These are phyloP conservation scores for Fusarium armeniacum DNA, from an alignment of 2,329 filamentous ascomycete species.

Conservation along the genomic window DNA sequence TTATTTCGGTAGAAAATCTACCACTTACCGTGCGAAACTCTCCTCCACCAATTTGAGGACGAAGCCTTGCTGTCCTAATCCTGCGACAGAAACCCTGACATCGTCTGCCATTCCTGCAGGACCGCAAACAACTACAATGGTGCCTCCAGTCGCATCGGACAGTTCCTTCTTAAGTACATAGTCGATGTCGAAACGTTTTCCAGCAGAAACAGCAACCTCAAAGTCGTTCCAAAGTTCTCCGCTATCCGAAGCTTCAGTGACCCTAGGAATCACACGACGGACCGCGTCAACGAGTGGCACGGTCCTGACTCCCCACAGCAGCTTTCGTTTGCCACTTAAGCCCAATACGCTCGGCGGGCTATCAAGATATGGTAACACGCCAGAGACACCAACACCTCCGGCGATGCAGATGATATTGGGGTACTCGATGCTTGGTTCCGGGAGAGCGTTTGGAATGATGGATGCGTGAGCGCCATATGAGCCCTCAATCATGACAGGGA, in stretches of 20 bases:
- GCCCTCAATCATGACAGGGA: constrained; percentile 50
- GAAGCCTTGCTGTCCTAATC: not conserved
- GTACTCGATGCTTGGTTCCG: constrained; percentile 32
- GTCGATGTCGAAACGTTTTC: not conserved
- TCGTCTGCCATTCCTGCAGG: constrained; percentile 17
- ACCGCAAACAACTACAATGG: constrained; percentile 10
- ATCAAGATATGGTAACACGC: constrained; percentile 46
- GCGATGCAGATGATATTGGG: constrained; percentile 50
- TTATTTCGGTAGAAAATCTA: no score
- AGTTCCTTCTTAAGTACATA: not conserved
- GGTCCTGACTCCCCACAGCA: constrained; percentile 47
- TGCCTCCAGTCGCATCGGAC: not conserved
- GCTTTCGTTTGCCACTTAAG: constrained; percentile 45
- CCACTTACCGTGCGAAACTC: not conserved
- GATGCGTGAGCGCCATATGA: constrained; percentile 45
- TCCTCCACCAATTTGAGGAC: constrained; percentile 10
- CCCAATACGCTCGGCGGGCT: constrained; percentile 29
- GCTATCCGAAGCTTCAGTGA: not conserved
- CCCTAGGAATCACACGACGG: not conserved
- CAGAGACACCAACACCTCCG: constrained; percentile 52
- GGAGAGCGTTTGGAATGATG: not conserved
- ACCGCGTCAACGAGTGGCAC: constrained; percentile 1
- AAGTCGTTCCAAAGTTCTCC: constrained; percentile 1
- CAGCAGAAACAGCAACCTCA: not conserved
- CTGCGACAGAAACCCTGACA: not conserved